Evolutionary conservation across 306 rosid species (phyloP).

Genomic region (Sesbania bispinosa): DNA sequence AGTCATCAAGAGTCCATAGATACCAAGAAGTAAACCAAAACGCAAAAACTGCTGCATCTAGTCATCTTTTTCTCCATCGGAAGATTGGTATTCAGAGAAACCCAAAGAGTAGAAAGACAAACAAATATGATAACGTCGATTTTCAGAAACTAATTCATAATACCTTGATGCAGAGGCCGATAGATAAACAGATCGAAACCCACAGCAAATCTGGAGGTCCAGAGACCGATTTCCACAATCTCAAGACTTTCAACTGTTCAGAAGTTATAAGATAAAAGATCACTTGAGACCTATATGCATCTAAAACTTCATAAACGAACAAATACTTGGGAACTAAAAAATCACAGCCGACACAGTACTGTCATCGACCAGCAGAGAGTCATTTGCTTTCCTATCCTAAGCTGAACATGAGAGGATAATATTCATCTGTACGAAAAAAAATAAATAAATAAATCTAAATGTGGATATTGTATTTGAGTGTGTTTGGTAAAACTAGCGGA

Average conservation of each 20-base stretch:
- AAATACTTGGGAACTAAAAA: not conserved
- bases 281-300: not conserved
- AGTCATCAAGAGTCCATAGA: not conserved
- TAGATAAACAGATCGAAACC: conserved; percentile 14
- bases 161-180: conserved; percentile 30
- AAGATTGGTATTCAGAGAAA: not conserved
- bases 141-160: conserved; percentile 1
- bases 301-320: not conserved
- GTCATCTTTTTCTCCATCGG: not conserved
- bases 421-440: too few relatives aligned
- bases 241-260: conserved; percentile 1
- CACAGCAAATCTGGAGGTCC: conserved; percentile 16
- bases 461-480: too few relatives aligned
- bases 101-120: conserved; percentile 9
- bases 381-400: too few relatives aligned
- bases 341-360: not conserved
- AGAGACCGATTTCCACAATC: conserved; percentile 15
- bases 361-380: too few relatives aligned
- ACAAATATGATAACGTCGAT: not conserved
- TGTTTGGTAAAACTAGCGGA: too few relatives aligned
- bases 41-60: not conserved
- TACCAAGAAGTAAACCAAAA: not conserved
- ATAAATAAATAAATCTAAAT: too few relatives aligned
- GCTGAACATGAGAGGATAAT: too few relatives aligned
- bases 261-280: not conserved